These are phyloP conservation scores for Tricholoma saponaceum DNA, from an alignment of 768 basidiomycete genomes.

Conservation along the genomic window DNA sequence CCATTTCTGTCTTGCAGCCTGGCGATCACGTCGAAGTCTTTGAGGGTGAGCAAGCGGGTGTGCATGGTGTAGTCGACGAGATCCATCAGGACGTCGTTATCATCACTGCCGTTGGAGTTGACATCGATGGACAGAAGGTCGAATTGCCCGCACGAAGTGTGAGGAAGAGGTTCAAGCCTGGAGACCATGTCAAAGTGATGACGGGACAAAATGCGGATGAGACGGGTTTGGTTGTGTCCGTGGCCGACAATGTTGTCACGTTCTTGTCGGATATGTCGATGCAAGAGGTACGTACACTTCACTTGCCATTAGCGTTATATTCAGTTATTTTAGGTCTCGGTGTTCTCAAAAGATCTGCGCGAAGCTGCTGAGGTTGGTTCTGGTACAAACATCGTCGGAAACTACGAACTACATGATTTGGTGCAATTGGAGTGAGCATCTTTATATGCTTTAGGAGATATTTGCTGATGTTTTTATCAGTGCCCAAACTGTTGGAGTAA, in stretches of 20 bases:
- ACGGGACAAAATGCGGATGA: conserved; percentile 91
- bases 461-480: conserved; percentile 35
- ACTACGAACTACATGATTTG: conserved; percentile 94
- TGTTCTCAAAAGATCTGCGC: conserved; percentile 95
- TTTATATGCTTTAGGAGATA: background rate
- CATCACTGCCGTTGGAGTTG: conserved; percentile 73
- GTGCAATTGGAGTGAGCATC: conserved; percentile 89
- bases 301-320: background rate
- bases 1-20: conserved; percentile 92
- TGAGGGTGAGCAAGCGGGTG: conserved; percentile 93
- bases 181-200: conserved; percentile 99
- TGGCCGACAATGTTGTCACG: conserved; percentile 87
- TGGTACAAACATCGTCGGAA: conserved; percentile 82
- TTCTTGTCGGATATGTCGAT: conserved; percentile 97
- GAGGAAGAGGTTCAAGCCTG: conserved; percentile 91
- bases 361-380: conserved; percentile 98
- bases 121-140: conserved; percentile 83
- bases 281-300: conserved; percentile 66
- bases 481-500: conserved; percentile 91
- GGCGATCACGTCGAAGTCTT: conserved; percentile 98
- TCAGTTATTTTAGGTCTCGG: conserved; percentile 64
- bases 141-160: conserved; percentile 87
- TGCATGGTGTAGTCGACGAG: conserved; percentile 89
- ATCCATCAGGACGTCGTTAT: conserved; percentile 85
- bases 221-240: conserved; percentile 92